These are phyloP conservation scores for Asterophora parasitica DNA, from an alignment of 768 basidiomycete genomes.

Conservation along the genomic window DNA sequence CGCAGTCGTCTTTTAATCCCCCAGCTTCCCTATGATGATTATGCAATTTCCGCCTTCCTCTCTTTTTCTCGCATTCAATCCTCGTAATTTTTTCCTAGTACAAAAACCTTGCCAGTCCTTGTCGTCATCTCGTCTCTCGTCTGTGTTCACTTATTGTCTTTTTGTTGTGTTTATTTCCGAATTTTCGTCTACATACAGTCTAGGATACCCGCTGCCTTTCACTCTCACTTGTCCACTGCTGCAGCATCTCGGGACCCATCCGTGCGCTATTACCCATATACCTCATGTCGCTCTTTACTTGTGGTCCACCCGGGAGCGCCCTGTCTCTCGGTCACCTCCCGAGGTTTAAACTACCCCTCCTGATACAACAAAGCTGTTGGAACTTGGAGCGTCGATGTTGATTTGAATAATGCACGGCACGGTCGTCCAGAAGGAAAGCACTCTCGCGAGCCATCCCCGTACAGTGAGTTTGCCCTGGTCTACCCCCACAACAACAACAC, in stretches of 20 bases:
- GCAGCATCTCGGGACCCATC: constrained; percentile 13
- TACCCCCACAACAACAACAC: no score
- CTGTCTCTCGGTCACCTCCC: not conserved
- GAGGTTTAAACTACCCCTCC: constrained; percentile 1
- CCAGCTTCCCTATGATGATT: constrained; percentile 9
- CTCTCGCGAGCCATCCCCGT: no score
- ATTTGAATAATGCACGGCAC: no score
- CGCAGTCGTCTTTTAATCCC: constrained; percentile 8
- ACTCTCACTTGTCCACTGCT: constrained; percentile 2
- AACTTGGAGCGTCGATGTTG: no score
- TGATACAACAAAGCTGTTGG: not conserved
- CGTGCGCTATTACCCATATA: constrained; percentile 10
- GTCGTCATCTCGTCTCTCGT: constrained; percentile 2
- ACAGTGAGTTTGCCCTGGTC: no score
- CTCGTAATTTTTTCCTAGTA: constrained; percentile 15
- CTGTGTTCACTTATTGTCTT: constrained; percentile 23
- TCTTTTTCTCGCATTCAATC: not conserved
- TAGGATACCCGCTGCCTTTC: constrained; percentile 18
- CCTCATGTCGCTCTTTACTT: constrained; percentile 7
- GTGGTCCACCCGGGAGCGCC: not conserved
- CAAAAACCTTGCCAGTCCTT: constrained; percentile 6
- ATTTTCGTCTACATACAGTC: constrained; percentile 15
- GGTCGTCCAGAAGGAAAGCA: no score
- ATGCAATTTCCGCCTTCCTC: constrained; percentile 3
- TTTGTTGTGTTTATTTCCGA: constrained; percentile 23